These are phyloP conservation scores for Echinosophora koreensis DNA, from an alignment of 306 rosid species.

Conservation along the genomic window DNA sequence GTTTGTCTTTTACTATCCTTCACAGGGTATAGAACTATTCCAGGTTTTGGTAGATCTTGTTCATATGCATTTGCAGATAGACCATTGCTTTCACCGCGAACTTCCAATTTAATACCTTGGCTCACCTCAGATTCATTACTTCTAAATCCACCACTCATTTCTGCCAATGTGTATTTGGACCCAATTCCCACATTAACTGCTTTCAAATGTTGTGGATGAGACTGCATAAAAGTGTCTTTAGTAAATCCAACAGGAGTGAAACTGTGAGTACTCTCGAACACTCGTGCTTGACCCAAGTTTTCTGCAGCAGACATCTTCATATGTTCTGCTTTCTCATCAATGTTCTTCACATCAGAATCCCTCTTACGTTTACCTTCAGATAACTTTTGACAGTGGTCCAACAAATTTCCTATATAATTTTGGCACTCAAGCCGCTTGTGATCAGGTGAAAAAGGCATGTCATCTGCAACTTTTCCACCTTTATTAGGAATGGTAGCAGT, in stretches of 20 bases:
- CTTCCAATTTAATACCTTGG: constrained; percentile 67
- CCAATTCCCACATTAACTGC: constrained; percentile 63
- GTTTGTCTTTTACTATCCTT: constrained; percentile 70
- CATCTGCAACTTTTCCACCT: constrained; percentile 56
- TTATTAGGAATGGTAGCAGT: constrained; percentile 44
- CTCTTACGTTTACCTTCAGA: constrained; percentile 73
- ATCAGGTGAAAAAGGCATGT: constrained; percentile 58
- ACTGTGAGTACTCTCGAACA: constrained; percentile 55
- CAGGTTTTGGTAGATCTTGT: constrained; percentile 62
- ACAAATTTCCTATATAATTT: constrained; percentile 69
- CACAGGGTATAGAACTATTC: constrained; percentile 50
- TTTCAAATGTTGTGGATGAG: constrained; percentile 65
- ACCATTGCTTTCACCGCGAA: constrained; percentile 75
- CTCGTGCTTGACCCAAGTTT: constrained; percentile 47
- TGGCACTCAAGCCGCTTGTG: constrained; percentile 64
- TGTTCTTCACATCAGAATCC: constrained; percentile 60
- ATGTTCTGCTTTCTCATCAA: constrained; percentile 61
- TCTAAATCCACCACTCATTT: constrained; percentile 58
- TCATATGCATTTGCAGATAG: constrained; percentile 53
- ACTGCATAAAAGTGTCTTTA: constrained; percentile 62
- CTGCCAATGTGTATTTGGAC: constrained; percentile 58
- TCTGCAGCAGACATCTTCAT: constrained; percentile 70
- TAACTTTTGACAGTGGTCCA: constrained; percentile 72
- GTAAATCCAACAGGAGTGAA: constrained; percentile 62
- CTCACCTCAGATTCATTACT: constrained; percentile 59